A percentile compares a stretch with the other conserved stretches of the same genome.
These are phyloP conservation scores for Eucalyptus regnans DNA, from an alignment of 345 rosid species.

Conservation along the genomic window DNA sequence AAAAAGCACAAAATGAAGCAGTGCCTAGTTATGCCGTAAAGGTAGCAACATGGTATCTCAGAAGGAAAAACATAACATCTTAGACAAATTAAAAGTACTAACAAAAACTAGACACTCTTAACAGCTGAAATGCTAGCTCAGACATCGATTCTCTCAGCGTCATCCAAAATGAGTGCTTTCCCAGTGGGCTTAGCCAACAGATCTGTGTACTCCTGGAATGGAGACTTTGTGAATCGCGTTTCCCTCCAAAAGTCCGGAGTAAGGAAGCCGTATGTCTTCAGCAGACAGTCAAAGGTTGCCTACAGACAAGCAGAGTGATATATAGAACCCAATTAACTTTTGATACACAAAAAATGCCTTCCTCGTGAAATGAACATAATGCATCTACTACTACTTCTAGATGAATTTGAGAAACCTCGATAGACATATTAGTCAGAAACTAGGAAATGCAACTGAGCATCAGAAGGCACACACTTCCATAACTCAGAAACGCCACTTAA, in stretches of 20 bases:
- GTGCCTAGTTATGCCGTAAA: neutral
- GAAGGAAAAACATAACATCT: neutral
- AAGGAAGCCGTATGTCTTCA: constrained; percentile 50
- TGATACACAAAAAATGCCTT: neutral
- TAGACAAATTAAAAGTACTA: neutral
- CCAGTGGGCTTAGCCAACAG: constrained; percentile 26
- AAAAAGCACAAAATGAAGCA: neutral
- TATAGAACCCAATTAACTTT: neutral
- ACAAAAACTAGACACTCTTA: neutral
- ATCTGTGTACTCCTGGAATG: constrained; percentile 46
- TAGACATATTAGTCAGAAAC: neutral
- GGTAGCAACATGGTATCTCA: neutral
- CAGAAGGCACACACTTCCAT: neutral
- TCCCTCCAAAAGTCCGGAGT: constrained; percentile 57
- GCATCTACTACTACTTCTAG: neutral
- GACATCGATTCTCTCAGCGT: constrained; percentile 9
- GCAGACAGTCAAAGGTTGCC: constrained; percentile 48
- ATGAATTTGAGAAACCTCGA: neutral
- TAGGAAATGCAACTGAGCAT: neutral
- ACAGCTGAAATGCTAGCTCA: neutral
- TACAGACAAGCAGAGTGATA: neutral
- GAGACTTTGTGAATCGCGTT: constrained; percentile 32
- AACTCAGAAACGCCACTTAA: neutral
- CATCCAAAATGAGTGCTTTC: constrained; percentile 15
- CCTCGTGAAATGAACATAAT: neutral